Conservation (phyloP, 2,329 filamentous ascomycete genomes). For the Clonostachys chloroleuca region DNA sequence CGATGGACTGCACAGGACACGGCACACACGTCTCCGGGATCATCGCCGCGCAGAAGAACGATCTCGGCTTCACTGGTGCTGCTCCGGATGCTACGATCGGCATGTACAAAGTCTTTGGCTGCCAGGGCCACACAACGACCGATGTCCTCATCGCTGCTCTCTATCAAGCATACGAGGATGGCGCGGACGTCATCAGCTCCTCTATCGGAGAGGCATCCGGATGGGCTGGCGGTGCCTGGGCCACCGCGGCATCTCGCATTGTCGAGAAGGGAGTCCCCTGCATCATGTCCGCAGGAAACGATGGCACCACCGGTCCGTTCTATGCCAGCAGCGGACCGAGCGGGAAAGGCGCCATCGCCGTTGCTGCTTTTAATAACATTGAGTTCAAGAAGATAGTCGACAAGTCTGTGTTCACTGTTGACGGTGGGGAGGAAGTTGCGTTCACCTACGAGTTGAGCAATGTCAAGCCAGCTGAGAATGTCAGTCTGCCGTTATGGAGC, state of each 20-base stretch:
- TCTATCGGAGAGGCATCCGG: conserved; percentile 46
- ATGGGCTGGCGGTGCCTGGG: conserved; percentile 47
- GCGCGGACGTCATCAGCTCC: conserved; percentile 51
- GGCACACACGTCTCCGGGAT: conserved; percentile 33
- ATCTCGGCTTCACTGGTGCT: conserved; percentile 50
- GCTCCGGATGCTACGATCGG: conserved; percentile 52
- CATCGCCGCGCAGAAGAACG: conserved; percentile 49
- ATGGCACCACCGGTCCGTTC: conserved; percentile 40
- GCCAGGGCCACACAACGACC: conserved; percentile 38
- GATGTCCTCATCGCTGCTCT: conserved; percentile 57
- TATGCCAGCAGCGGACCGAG: conserved; percentile 42
- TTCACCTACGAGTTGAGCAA: conserved; percentile 33
- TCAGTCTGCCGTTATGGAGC: conserved; percentile 40
- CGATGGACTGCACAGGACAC: conserved; percentile 32
- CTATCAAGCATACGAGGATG: conserved; percentile 56
- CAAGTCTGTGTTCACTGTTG: too few relatives aligned
- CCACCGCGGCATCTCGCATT: conserved; percentile 44
- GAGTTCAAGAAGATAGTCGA: too few relatives aligned
- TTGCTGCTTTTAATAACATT: conserved; percentile 46
- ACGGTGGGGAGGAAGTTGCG: conserved; percentile 3
- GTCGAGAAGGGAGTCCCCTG: conserved; percentile 48
- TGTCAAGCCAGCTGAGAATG: conserved; percentile 29
- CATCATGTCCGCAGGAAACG: conserved; percentile 47
- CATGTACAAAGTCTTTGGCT: conserved; percentile 54
- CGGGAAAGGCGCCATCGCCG: conserved; percentile 38